Evolutionary conservation across 768 basidiomycete genomes (phyloP).

Genomic region (Mycena rosella): DNA sequence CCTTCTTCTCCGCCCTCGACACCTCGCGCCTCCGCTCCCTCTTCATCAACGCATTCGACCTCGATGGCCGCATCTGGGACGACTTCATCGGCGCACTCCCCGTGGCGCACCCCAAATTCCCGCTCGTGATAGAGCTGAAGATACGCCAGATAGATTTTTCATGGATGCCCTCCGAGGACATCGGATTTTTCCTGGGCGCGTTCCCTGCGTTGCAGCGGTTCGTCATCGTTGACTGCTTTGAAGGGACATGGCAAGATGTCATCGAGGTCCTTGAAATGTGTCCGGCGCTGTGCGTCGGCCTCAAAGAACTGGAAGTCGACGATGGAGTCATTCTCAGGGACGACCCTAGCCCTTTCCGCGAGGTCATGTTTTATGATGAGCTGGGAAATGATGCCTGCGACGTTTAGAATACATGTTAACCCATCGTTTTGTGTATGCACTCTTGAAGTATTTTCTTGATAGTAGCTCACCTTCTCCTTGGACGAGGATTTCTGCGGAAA

Average conservation of each 20-base stretch:
- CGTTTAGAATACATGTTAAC: too few relatives aligned
- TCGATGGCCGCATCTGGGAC: slow-evolving; percentile 10
- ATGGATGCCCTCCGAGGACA: neutral
- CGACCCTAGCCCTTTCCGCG: slow-evolving; percentile 9
- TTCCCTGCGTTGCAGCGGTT: slow-evolving; percentile 1
- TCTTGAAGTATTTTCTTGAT: neutral
- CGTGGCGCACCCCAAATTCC: neutral
- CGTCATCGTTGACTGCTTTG: neutral
- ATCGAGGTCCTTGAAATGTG: neutral
- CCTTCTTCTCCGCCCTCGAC: slow-evolving; percentile 20
- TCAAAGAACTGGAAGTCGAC: neutral
- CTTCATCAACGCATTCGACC: neutral
- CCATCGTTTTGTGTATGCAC: too few relatives aligned
- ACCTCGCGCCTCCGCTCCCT: slow-evolving; percentile 2
- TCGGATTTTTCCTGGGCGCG: neutral
- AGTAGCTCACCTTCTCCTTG: too few relatives aligned
- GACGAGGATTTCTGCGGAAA: too few relatives aligned
- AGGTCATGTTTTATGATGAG: slow-evolving; percentile 1
- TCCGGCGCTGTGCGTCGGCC: slow-evolving; percentile 1
- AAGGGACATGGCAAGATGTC: neutral
- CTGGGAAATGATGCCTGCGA: too few relatives aligned
- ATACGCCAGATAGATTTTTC: slow-evolving; percentile 1
- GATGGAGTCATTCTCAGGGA: neutral
- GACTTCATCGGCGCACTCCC: slow-evolving; percentile 5
- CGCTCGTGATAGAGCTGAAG: neutral